Percentiles rank a stretch among this genome's conserved stretches.
These are phyloP conservation scores for Colletotrichum sansevieriae DNA, from an alignment of 2,329 filamentous ascomycete genomes.

Conservation along the genomic window DNA sequence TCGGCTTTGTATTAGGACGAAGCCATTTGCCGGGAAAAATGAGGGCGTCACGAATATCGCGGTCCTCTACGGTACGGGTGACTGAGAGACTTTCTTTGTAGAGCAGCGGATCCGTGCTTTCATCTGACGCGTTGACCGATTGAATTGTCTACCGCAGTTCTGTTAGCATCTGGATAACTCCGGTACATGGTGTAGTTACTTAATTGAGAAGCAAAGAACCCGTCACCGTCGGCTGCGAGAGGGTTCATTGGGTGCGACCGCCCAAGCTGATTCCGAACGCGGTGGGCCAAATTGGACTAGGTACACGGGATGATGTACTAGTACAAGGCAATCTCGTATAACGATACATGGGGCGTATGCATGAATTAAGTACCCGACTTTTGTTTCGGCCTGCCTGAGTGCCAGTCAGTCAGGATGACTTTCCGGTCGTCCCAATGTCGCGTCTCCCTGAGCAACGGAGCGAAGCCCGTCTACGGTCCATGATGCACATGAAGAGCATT, in stretches of 20 bases:
- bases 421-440: constrained; percentile 35
- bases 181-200: constrained; percentile 5
- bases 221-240: neutral
- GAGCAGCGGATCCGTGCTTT: neutral
- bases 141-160: too few species aligned
- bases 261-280: constrained; percentile 33
- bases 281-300: constrained; percentile 25
- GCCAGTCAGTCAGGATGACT: constrained; percentile 24
- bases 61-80: neutral
- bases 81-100: neutral
- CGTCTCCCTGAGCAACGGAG: constrained; percentile 31
- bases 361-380: constrained; percentile 47
- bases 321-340: constrained; percentile 46
- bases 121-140: neutral
- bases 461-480: neutral
- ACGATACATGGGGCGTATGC: constrained; percentile 47
- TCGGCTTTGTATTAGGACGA: too few species aligned
- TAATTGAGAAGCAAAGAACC: neutral
- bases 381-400: constrained; percentile 29
- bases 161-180: neutral
- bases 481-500: constrained; percentile 11
- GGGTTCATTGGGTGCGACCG: constrained; percentile 36
- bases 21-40: too few species aligned
- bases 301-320: constrained; percentile 45
- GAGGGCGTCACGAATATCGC: neutral